phyloP scores from a whole-genome alignment of 1,284 basidiomycete genomes.

The Neonothopanus nambi region DNA sequence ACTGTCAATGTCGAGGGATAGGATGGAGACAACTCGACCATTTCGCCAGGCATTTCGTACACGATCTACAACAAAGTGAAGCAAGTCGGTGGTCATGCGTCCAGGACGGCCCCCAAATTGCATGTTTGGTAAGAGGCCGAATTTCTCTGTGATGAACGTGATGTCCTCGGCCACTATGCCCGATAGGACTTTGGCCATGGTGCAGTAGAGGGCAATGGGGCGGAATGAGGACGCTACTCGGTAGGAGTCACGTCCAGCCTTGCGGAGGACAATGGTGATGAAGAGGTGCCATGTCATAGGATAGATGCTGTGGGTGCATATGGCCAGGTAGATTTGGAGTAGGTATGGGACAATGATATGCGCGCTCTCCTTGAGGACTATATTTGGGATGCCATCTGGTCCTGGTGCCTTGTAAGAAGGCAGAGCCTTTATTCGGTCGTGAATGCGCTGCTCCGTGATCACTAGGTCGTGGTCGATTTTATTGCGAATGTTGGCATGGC shows the following conservation, averaged over 20 bases:
- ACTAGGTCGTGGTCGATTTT: slow-evolving; percentile 14
- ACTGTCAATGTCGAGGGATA: slow-evolving; percentile 32
- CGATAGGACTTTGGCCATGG: slow-evolving; percentile 27
- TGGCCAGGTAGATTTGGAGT: slow-evolving; percentile 1
- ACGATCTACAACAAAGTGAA: slow-evolving; percentile 23
- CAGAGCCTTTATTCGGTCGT: slow-evolving; percentile 18
- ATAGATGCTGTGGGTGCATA: slow-evolving; percentile 8
- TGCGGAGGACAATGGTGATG: slow-evolving; percentile 22
- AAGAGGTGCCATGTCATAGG: slow-evolving; percentile 19
- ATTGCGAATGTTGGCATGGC: no score
- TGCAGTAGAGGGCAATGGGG: slow-evolving; percentile 29
- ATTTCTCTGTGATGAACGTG: slow-evolving; percentile 21
- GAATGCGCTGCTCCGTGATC: slow-evolving; percentile 25
- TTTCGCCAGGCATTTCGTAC: slow-evolving; percentile 26
- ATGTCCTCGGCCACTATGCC: slow-evolving; percentile 25
- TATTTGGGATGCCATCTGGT: slow-evolving; percentile 25
- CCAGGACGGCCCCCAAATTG: slow-evolving; percentile 29
- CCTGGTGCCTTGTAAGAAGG: slow-evolving; percentile 26
- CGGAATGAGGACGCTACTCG: slow-evolving; percentile 25
- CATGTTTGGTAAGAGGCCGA: slow-evolving; percentile 22
- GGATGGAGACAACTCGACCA: slow-evolving; percentile 22
- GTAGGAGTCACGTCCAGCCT: slow-evolving; percentile 28
- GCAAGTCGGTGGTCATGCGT: slow-evolving; percentile 24
- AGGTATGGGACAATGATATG: neutral
- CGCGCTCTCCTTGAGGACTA: slow-evolving; percentile 16